phyloP scores from a whole-genome alignment of 2,329 filamentous ascomycete genomes.

The Furcasterigmium furcatum region DNA sequence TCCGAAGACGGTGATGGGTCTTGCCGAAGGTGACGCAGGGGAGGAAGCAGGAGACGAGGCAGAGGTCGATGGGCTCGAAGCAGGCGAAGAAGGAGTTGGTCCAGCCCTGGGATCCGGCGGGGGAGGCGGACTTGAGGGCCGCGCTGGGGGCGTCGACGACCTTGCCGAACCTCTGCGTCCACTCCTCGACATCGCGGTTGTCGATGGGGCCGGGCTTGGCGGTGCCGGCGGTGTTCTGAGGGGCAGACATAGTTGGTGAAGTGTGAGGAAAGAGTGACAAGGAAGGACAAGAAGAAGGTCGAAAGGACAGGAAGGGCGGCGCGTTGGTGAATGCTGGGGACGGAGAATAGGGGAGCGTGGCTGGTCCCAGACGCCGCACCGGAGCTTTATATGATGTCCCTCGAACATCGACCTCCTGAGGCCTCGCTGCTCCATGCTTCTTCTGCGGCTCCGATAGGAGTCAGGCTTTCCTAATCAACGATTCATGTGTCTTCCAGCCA shows the following conservation, averaged over 20 bases:
- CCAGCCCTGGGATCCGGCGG: constrained; percentile 33
- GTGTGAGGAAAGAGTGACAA: not conserved
- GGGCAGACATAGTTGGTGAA: not conserved
- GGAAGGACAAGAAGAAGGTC: not conserved
- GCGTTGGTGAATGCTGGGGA: too few relatives aligned
- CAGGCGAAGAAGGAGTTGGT: constrained; percentile 37
- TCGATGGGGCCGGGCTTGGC: constrained; percentile 26
- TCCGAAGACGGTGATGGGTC: constrained; percentile 41
- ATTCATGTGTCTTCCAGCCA: too few relatives aligned
- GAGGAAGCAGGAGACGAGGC: constrained; percentile 40
- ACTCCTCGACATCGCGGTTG: constrained; percentile 39
- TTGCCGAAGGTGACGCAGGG: constrained; percentile 47
- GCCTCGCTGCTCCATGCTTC: too few relatives aligned
- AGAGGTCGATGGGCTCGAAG: constrained; percentile 39
- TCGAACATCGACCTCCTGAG: too few relatives aligned
- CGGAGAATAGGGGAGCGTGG: too few relatives aligned
- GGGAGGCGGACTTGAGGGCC: constrained; percentile 37
- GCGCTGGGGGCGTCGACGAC: constrained; percentile 37
- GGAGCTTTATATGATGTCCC: too few relatives aligned
- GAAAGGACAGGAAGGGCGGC: too few relatives aligned
- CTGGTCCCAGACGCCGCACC: too few relatives aligned
- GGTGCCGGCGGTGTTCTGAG: not conserved
- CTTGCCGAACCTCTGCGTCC: constrained; percentile 39
- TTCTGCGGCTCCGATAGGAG: too few relatives aligned
- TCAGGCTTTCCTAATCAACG: too few relatives aligned